A percentile compares a stretch with the other conserved stretches of the same genome.
Conservation (phyloP, 225 moss, liverwort and hornwort genomes). For the Pleurozium schreberi region DNA sequence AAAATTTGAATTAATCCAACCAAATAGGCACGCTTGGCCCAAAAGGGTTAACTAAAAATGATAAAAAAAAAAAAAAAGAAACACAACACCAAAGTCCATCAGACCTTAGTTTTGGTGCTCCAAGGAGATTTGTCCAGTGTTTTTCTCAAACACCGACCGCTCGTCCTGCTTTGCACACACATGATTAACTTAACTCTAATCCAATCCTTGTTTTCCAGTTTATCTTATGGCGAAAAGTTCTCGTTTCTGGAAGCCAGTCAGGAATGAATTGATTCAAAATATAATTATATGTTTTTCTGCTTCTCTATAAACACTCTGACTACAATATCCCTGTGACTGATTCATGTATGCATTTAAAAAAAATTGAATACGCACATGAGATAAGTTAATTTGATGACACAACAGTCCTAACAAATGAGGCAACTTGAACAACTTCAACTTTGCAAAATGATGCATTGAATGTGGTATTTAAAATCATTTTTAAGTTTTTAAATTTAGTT, state of each 20-base stretch:
- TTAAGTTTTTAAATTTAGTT: background rate
- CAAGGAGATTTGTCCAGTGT: too few relatives aligned
- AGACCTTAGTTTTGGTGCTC: too few relatives aligned
- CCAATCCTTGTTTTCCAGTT: background rate
- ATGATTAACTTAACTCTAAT: too few relatives aligned
- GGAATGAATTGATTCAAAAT: background rate
- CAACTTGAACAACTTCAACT: background rate
- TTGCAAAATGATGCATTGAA: background rate
- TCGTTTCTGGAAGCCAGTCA: background rate
- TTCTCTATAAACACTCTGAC: background rate
- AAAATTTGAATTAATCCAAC: too few relatives aligned
- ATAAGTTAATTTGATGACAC: background rate
- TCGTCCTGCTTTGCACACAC: too few relatives aligned
- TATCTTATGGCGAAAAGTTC: background rate
- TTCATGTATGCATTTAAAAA: background rate
- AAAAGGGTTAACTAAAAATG: too few relatives aligned
- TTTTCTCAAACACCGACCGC: too few relatives aligned
- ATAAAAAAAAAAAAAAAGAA: too few relatives aligned
- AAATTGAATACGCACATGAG: too few relatives aligned
- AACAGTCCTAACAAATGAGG: background rate
- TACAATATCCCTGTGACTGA: background rate
- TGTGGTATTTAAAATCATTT: background rate
- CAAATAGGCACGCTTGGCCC: too few relatives aligned
- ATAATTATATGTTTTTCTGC: too few relatives aligned
- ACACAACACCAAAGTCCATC: too few relatives aligned